These are phyloP conservation scores for Picea glauca DNA, from an alignment of 75 land plant genomes.

Conservation along the genomic window DNA sequence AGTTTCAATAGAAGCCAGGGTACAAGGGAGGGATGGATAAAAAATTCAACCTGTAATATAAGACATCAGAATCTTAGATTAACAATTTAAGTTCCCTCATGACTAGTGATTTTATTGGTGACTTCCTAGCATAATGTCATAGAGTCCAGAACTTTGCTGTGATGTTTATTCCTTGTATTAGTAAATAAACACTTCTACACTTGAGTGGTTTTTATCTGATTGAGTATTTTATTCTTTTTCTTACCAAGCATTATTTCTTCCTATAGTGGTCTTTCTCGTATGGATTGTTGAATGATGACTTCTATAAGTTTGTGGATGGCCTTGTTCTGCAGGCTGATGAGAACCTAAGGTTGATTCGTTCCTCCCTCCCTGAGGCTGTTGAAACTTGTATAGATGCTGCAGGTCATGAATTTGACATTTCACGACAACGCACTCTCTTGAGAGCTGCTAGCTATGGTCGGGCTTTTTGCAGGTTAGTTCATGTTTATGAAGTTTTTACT, in stretches of 20 bases:
- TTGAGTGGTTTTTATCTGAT: not conserved
- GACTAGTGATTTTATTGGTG: not conserved
- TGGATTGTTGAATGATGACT: not conserved
- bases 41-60: not conserved
- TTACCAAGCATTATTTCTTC: conserved; percentile 9
- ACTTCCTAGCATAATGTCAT: not conserved
- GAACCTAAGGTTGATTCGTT: conserved; percentile 74
- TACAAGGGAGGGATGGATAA: not conserved
- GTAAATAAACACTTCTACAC: not conserved
- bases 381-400: conserved; percentile 97
- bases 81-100: not conserved
- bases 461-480: conserved; percentile 92
- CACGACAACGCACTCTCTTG: conserved; percentile 74
- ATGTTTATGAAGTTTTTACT: conserved; percentile 2
- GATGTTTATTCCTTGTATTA: not conserved
- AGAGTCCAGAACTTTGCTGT: not conserved
- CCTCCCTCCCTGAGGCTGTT: conserved; percentile 81
- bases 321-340: conserved; percentile 83
- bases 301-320: conserved; percentile 4
- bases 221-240: not conserved
- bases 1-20: not conserved
- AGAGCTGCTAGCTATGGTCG: conserved; percentile 98
- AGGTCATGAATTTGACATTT: conserved; percentile 92
- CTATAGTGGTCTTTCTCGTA: not conserved
- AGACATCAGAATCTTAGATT: not conserved